Evolutionary conservation across 495 filamentous ascomycete species (phyloP), one percentile per base, ranked within the genome.

Genomic region (Barbatosphaeria neglecta): DNA sequence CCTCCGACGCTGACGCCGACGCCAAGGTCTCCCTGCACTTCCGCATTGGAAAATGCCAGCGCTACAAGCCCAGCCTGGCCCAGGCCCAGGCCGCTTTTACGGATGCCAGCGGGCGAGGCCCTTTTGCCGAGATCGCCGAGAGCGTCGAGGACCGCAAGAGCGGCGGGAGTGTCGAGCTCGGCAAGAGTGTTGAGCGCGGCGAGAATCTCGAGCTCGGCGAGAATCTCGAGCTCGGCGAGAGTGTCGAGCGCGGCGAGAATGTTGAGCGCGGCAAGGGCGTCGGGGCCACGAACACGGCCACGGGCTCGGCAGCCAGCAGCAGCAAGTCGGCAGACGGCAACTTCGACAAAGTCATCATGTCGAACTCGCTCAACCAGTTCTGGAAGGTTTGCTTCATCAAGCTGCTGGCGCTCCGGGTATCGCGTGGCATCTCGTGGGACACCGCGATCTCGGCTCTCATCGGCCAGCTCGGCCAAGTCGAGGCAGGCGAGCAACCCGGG

Each of bases 331-430:
- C n/a, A 22, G 22, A 47, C 46, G 22, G 48, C 1, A 54, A 51
- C 1, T 66, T 80, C 50, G 57, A 67, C 42, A 64, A 66, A 31
- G 57, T 86, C 1, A 88, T 90, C 55, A 82, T 94, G 47, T 87
- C 82, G 15, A 72, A 70, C 35, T 80, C 87, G 2, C 66, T 95
- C 2, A 76, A 85, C 24, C 68, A 79, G 23, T 75, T 92, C 19
- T 64, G 95, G 40, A 79, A 84, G 35, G 69, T 76, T 7, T 73
- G 76, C n/a, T 80, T 95, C 23, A 39, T 84, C 3, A 58, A 66
- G 0, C 60, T 95, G 3, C 50, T 87, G 15, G 77, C 73, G 46
- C 69, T 82, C 47, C 77, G 90, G 25, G 52, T 70, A 2, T 52
- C 60, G 6, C 53, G 68, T 23, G 61, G 63, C 0, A 63, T 83